Base-by-base conservation (phyloP, 176 grass and related monocot genomes). In the Zoysia pacifica region DNA sequence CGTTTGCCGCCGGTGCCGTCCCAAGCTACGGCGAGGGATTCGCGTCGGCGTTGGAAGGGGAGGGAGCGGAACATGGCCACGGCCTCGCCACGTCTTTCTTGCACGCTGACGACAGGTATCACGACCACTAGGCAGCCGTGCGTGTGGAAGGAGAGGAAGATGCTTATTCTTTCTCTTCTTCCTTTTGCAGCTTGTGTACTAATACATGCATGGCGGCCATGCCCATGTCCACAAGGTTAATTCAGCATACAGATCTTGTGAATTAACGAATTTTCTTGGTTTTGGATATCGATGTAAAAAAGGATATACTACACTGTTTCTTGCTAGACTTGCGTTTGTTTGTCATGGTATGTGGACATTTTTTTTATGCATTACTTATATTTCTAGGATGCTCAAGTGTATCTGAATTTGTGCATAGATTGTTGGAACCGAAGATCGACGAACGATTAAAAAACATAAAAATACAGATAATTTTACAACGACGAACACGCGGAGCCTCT, bases 11-110 rank as follows among this genome's bases (percentile, higher is more conserved):
- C 41, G 61, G 41, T 7, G 59, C 28, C 51, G 35, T 67, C 11
- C 62, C 84, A 11, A 19, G 51, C 8, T 69, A 81, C 9, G 77
- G 67, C 15, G 65, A 58, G 8, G 58, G 39, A 18, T 68, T 67
- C 11, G 52, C 60, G 44, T 43, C 44, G 37, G 51, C 36, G n/a
- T 46, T 4, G n/a, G 77, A 74, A 62, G 84, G 39, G 45, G 77
- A 62, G n/a, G 62, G 63, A 1, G 9, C 1, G 13, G 18, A 54
- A 0, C 52, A 41, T 18, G 45, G 46, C n/a, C 62, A 81, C 18
- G 84, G 71, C 10, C 5, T 53, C 71, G 60, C 81, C 78, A 76
- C 78, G 14, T 69, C 83, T 43, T 39, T 78, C 20, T 48, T 79
- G 48, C 38, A 46, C 74, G 40, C 40, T 40, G 76, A 20, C 2